phyloP scores from a whole-genome alignment of 140 eudicot genomes.

The Cichorium intybus region DNA sequence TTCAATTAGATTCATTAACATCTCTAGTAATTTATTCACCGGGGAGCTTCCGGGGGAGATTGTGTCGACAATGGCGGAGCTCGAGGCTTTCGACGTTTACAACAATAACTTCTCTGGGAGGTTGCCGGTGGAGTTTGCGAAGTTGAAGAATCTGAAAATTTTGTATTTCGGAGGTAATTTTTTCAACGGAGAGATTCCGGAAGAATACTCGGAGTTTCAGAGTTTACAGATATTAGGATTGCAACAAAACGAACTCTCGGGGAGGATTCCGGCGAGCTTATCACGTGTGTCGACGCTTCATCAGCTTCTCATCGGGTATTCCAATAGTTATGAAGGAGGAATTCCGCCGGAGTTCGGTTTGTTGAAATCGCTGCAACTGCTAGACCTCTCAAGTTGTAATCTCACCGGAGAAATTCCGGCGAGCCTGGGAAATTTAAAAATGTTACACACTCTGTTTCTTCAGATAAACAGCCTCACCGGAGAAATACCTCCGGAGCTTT shows the following conservation, averaged over 20 bases:
- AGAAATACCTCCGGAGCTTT: conserved; percentile 54
- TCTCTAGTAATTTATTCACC: conserved; percentile 42
- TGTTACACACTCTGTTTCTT: conserved; percentile 60
- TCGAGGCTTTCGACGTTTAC: conserved; percentile 60
- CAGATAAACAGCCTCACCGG: conserved; percentile 64
- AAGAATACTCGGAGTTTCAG: conserved; percentile 37
- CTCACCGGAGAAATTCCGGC: conserved; percentile 76
- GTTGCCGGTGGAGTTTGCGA: conserved; percentile 52
- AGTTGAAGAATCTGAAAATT: conserved; percentile 26
- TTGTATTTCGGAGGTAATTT: conserved; percentile 70
- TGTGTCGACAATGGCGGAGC: conserved; percentile 30
- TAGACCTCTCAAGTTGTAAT: conserved; percentile 55
- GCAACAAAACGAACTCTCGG: conserved; percentile 59
- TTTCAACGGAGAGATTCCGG: conserved; percentile 74
- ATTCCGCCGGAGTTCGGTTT: conserved; percentile 74
- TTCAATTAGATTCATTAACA: conserved; percentile 40
- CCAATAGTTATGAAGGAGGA: conserved; percentile 56
- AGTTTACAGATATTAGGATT: conserved; percentile 38
- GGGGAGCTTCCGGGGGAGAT: conserved; percentile 53
- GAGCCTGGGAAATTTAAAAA: conserved; percentile 49
- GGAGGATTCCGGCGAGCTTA: conserved; percentile 58
- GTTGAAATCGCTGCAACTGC: conserved; percentile 28
- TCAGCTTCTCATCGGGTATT: conserved; percentile 50
- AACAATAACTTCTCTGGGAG: conserved; percentile 64
- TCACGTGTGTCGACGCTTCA: conserved; percentile 42